A percentile compares a stretch with the other conserved stretches of the same genome.
Evolutionary conservation across 1,139 yeast species (phyloP).

Genomic region (Arxiozyma heterogenica): DNA sequence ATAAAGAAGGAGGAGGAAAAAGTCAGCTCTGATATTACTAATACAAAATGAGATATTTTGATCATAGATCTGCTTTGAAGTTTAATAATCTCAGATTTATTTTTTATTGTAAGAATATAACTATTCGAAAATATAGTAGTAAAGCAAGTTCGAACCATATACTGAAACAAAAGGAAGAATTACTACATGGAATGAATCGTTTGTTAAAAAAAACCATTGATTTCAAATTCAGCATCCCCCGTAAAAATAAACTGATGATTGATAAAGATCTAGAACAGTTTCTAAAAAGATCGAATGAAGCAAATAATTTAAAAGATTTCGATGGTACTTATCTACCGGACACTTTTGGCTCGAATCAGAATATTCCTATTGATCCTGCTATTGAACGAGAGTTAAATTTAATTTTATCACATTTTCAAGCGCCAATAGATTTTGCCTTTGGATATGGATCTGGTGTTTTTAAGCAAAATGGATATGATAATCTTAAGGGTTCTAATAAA

Average conservation of each 20-base stretch:
- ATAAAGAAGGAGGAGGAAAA: neutral
- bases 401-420: slow-evolving; percentile 49
- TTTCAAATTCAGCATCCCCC: neutral
- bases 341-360: slow-evolving; percentile 52
- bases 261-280: neutral
- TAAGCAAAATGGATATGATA: slow-evolving; percentile 53
- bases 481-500: slow-evolving; percentile 26
- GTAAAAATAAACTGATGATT: neutral
- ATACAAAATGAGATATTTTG: neutral
- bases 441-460: slow-evolving; percentile 97
- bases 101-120: too few relatives aligned
- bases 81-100: neutral
- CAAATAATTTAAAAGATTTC: neutral
- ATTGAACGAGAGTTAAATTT: slow-evolving; percentile 41
- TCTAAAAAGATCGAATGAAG: neutral
- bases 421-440: slow-evolving; percentile 66
- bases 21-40: neutral
- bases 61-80: neutral
- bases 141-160: neutral
- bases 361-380: slow-evolving; percentile 39
- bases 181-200: neutral
- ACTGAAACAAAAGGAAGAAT: neutral
- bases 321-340: slow-evolving; percentile 34
- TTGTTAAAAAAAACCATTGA: neutral
- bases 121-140: neutral